Evolutionary conservation across 148 eudicot genomes (phyloP), one percentile per base, ranked within the genome.

Genomic region (Nepenthes mirabilis): DNA sequence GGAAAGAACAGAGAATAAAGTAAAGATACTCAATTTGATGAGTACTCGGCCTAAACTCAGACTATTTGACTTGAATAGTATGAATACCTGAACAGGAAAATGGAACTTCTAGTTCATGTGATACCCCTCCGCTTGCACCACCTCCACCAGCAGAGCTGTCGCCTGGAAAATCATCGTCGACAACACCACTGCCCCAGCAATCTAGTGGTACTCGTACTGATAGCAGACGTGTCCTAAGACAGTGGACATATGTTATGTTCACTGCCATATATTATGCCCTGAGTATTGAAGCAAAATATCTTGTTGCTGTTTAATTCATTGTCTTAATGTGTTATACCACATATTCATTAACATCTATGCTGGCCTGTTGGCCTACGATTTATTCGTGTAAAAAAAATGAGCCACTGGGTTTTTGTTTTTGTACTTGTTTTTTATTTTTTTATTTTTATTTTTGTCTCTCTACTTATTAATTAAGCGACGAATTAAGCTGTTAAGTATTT

Each of bases 61-160:
- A 3, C 4, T 32, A 55, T 34, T 32, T 8, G 37, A 55, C 47
- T 57, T 4, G 43, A 57, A 37, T 13, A 12, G 23, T 1, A 5
- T 35, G 36, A 11, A 1, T 57, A 14, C 47, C 9, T 51, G 59
- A 34, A 68, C 77, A 90, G 95, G 81, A 7, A 52, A 84, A 86
- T 78, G 86, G 80, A 50, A 67, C 79, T 13, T 84, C 70, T 66
- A 80, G 83, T 14, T 77, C 82, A 14, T 90, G 97, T 52, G 68
- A 90, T 51, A 77, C 73, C 13, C 95, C 97, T 3, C 52, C 45
- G 33, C 65, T 90, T 43, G 77, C 95, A 43, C 97, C 97, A 57
- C 97, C 97, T 14, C 97, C 97, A 2, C 97, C 94, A 33, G 90
- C 95, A 2, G 78, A 64, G 57, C 61, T 68, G 32, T 43, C 78